Conservation (phyloP, 495 filamentous ascomycete genomes). For the Trypethelium eluteriae region DNA sequence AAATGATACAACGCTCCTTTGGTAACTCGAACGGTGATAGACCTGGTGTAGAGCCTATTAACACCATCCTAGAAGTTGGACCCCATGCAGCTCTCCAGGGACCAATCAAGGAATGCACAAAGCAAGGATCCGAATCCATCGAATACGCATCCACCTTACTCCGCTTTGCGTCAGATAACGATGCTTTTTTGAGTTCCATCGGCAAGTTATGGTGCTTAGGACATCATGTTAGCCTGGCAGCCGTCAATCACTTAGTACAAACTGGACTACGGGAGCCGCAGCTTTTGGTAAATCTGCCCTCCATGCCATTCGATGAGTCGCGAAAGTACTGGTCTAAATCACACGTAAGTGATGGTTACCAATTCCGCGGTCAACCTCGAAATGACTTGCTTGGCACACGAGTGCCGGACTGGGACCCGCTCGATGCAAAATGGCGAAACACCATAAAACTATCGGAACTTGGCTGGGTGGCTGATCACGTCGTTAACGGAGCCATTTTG, state of each 20-base stretch:
- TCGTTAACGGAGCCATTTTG: constrained; percentile 37
- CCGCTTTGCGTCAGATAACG: neutral
- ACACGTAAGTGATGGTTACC: constrained; percentile 43
- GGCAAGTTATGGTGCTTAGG: neutral
- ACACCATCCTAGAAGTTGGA: constrained; percentile 17
- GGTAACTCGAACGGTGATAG: neutral
- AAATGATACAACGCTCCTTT: neutral
- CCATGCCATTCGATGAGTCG: neutral
- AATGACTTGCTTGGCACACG: constrained; percentile 51
- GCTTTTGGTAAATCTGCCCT: neutral
- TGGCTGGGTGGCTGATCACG: constrained; percentile 41
- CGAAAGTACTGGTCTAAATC: constrained; percentile 9
- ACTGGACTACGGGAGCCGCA: neutral
- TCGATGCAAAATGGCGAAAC: constrained; percentile 40
- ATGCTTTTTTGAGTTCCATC: neutral
- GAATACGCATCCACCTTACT: neutral
- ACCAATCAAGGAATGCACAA: neutral
- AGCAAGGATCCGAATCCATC: neutral
- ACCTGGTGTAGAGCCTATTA: no score
- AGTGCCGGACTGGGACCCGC: constrained; percentile 41
- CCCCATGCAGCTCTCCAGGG: constrained; percentile 17
- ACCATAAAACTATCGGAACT: constrained; percentile 25
- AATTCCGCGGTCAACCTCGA: constrained; percentile 38
- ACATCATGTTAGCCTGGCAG: neutral
- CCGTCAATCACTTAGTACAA: neutral